Base-by-base conservation (phyloP, 148 eudicot genomes). In the Chenopodium quinoa region DNA sequence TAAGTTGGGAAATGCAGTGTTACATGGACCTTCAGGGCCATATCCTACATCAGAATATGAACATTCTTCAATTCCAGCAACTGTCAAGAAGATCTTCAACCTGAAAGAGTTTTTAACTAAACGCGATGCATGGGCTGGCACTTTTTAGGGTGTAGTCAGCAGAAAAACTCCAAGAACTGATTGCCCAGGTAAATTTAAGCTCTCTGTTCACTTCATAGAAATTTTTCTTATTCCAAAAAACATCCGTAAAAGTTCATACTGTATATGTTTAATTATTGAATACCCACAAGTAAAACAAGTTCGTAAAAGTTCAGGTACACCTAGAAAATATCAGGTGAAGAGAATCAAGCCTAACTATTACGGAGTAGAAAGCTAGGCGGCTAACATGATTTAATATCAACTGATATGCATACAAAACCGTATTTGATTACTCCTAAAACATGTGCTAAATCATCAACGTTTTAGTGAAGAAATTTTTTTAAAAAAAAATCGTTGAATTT, bases 51-150 rank as follows among this genome's bases (percentile, higher is more conserved):
- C 97, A 77, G 82, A 92, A 77, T 94, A 85, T 79, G 96, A 92
- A 67, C 97, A 92, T 80, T 94, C 98, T 9, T 94, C 93, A 23
- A 88, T 91, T 27, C 89, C 92, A 9, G 97, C 97, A 52, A 92
- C 92, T 7, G 91, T 93, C n/a, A 93, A 93, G 77, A 94, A 94
- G 87, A 84, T 92, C 25, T 94, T 91, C 82, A 91, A 92, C 77
- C 66, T 94, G 73, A 91, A 87, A n/a, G 91, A 90, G 10, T 94
- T 94, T 73, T 79, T 94, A 75, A 92, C 94, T 0, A 88, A 88
- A 60, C 91, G 96, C 25, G 97, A 94, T 58, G 91, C 85, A 3
- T 94, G 97, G 96, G 96, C 98, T 7, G 98, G 92, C 37, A 92
- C 98, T 75, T 92, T 94, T 60, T 97, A 92, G 54, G 81, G 74